A percentile compares a stretch with the other conserved stretches of the same genome.
Conservation (phyloP, 106 monocot species). For the Apostasia ramifera region DNA sequence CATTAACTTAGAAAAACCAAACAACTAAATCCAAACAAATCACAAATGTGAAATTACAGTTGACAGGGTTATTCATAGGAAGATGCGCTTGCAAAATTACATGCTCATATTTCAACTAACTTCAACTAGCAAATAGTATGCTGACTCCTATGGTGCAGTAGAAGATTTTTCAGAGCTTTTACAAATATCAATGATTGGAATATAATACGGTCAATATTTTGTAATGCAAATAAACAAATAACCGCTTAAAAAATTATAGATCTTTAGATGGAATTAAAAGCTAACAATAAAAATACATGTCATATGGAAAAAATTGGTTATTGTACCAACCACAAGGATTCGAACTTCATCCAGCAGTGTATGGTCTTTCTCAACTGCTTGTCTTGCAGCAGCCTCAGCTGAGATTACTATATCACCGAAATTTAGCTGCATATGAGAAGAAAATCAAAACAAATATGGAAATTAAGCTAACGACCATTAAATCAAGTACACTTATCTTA, state of each 20-base stretch:
- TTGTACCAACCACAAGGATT: constrained; percentile 56
- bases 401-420: constrained; percentile 93
- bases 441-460: constrained; percentile 2
- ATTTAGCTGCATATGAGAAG: constrained; percentile 49
- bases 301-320: not conserved
- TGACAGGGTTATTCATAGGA: no score
- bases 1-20: no score
- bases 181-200: no score
- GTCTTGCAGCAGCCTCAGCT: constrained; percentile 87
- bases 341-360: constrained; percentile 92
- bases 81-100: no score
- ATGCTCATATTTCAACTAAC: no score
- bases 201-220: no score
- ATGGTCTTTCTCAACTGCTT: constrained; percentile 85
- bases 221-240: no score
- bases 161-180: no score
- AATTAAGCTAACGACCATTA: not conserved
- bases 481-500: constrained; percentile 11
- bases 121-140: no score
- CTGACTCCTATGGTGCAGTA: no score
- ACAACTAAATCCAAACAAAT: no score
- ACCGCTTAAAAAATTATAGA: not conserved
- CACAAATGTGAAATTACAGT: no score
- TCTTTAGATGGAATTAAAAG: not conserved
- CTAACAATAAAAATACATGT: not conserved